Evolutionary conservation across 2,329 filamentous ascomycete species (phyloP), one percentile per base, ranked within the genome.

Genomic region (Alternaria sp.): DNA sequence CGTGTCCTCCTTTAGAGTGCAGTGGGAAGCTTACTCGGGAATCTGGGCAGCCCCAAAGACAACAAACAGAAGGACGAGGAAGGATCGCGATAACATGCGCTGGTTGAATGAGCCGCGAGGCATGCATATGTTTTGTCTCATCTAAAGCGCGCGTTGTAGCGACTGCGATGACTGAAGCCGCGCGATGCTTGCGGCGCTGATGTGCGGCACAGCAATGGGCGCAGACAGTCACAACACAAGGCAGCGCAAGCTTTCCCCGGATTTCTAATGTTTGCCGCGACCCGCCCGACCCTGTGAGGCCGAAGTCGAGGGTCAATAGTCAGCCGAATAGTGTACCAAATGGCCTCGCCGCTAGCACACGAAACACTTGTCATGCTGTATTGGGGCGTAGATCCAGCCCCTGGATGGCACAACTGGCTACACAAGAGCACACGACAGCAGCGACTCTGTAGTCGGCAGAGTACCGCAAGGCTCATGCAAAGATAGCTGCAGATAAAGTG

Each of bases 321-420:
- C 30, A 44, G 39, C 26, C 41, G 41, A 34, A 51, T 59, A 51
- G 46, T 64, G 58, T 42, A 53, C 47, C 22, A 52, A 30, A 51
- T 26, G 57, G 51, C 53, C 58, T 59, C 64, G 20, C 68, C 70
- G 71, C 70, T 65, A 70, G 49, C 55, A 63, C 42, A 57, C 70
- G 72, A 73, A 74, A 75, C 72, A 66, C 63, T 61, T 71, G 66
- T 65, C 66, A 67, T 66, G 67, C 64, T 67, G 56, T 42, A 66
- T 70, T 57, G 66, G 71, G 71, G 66, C 54, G 61, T 57, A 61
- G 57, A 62, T 41, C 2, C 26, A 47, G 63, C 68, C 70, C 71
- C 73, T 75, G 69, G 66, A 57, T 59, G 57, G 62, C 54, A 64
- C 67, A 30, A 34, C n/a, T 54, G 56, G 46, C 56, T 42, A 34